Evolutionary conservation across 139 green algal genomes (phyloP).

Genomic region (Raphidocelis subcapitata): DNA sequence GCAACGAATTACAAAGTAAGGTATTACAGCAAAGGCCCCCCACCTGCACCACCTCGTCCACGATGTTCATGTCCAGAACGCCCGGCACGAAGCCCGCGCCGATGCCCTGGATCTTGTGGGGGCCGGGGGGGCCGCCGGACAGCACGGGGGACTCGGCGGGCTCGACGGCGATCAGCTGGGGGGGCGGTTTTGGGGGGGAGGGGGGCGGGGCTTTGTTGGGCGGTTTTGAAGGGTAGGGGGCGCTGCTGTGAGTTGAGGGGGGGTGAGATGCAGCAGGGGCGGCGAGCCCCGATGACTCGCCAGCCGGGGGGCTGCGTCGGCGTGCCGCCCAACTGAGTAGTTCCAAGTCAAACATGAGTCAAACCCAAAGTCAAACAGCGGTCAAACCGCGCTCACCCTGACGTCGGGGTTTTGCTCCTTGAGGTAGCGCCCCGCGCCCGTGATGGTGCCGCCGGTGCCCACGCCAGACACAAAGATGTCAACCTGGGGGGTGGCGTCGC

Average conservation of each 20-base stretch:
- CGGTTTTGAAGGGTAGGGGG: too few relatives aligned
- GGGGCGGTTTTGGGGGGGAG: too few relatives aligned
- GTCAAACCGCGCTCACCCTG: too few relatives aligned
- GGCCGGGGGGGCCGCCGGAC: slow-evolving; percentile 86
- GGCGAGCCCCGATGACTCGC: too few relatives aligned
- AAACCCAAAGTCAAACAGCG: too few relatives aligned
- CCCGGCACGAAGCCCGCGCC: slow-evolving; percentile 96
- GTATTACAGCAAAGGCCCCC: not conserved
- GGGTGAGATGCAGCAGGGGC: too few relatives aligned
- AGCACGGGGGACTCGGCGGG: slow-evolving; percentile 91
- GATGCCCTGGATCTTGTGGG: slow-evolving; percentile 99
- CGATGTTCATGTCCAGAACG: slow-evolving; percentile 63
- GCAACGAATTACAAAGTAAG: too few relatives aligned
- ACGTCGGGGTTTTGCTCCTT: slow-evolving; percentile 87
- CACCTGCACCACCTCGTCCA: slow-evolving; percentile 63
- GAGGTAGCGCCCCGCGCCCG: slow-evolving; percentile 87
- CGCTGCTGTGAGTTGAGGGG: too few relatives aligned
- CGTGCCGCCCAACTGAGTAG: too few relatives aligned
- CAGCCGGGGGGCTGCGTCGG: too few relatives aligned
- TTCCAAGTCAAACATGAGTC: too few relatives aligned
- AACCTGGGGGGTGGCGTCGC: too few relatives aligned
- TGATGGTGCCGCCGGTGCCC: slow-evolving; percentile 98
- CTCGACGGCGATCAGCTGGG: slow-evolving; percentile 93
- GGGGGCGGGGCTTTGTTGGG: not conserved
- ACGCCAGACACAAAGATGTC: slow-evolving; percentile 82